Base-by-base conservation (phyloP, 805 yeast genomes). In the Naumovozyma castellii region DNA sequence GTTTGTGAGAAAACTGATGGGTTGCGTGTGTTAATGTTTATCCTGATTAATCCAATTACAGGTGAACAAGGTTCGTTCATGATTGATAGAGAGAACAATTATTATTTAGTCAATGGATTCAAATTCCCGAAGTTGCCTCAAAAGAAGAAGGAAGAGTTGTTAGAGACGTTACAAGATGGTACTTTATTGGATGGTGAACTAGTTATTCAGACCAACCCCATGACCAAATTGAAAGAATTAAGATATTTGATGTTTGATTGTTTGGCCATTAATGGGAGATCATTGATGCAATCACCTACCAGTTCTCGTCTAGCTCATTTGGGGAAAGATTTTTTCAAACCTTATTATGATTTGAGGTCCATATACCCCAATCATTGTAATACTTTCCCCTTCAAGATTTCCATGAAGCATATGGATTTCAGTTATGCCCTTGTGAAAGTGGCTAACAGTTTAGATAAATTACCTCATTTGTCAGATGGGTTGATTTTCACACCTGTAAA, bases 1-100 rank as follows among this genome's bases (percentile, higher is more conserved):
- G 98, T 92, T 0, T 94, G 98, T 65, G 99, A 92, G 54, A 92
- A 92, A 58, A 76, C 92, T 0, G 98, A 92, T 62, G 99, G 99
- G 0, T 66, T 90, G 36, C 68, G 99, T 39, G 86, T 94, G 43
- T 65, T 92, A 39, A 68, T 92, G 69, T 71, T 82, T 38, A 71
- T 79, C 3, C 62, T 83, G 20, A 64, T 74, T 5, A 65, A 75
- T 47, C 81, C 80, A 40, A 80, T 82, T 12, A 75, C 78, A 5
- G 78, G 77, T 20, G 90, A 85, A 35, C 97, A 92, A 58, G 90
- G 94, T 3, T 84, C 86, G 5, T 92, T 87, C 53, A 66, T 92
- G 48, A 81, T 92, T 31, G 90, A 94, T 22, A 71, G 99, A 54
- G 90, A 82, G 47, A 84, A 86, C 54, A 94, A 88, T 46, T 92